Conservation (phyloP, 1,284 basidiomycete genomes). For the Schizophyllum commune region DNA sequence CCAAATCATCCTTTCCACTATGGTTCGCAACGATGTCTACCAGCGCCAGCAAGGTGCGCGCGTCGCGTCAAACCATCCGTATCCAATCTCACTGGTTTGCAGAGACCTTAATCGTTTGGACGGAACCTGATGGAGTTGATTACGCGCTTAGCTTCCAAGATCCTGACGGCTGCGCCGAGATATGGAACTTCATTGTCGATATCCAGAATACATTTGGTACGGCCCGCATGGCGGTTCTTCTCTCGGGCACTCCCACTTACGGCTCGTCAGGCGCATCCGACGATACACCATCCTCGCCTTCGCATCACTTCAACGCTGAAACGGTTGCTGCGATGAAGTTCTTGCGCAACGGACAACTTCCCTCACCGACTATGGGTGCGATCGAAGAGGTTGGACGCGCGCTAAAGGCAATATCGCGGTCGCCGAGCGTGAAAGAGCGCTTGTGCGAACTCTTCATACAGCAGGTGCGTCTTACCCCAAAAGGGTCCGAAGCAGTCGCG, state of each 20-base stretch:
- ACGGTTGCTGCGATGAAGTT: slow-evolving; percentile 48
- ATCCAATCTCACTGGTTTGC: slow-evolving; percentile 7
- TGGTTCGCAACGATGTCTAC: slow-evolving; percentile 83
- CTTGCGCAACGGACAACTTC: slow-evolving; percentile 64
- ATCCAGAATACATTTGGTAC: slow-evolving; percentile 80
- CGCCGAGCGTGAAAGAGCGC: slow-evolving; percentile 64
- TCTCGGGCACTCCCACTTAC: slow-evolving; percentile 8
- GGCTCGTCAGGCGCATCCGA: slow-evolving; percentile 24
- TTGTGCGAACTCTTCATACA: slow-evolving; percentile 78
- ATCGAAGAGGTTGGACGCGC: slow-evolving; percentile 72
- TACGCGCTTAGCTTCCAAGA: slow-evolving; percentile 98
- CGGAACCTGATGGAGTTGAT: slow-evolving; percentile 90
- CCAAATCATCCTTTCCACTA: slow-evolving; percentile 64
- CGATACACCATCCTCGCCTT: slow-evolving; percentile 45
- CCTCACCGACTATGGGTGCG: slow-evolving; percentile 61
- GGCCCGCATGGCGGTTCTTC: slow-evolving; percentile 38
- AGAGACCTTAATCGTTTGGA: slow-evolving; percentile 99
- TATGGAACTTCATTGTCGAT: slow-evolving; percentile 95
- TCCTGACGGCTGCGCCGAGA: slow-evolving; percentile 90
- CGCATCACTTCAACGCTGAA: slow-evolving; percentile 50
- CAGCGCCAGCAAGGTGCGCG: slow-evolving; percentile 83
- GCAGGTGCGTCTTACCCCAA: slow-evolving; percentile 40
- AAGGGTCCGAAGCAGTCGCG: background rate
- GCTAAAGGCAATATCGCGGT: slow-evolving; percentile 63
- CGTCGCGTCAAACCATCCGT: slow-evolving; percentile 7